A percentile compares a stretch with the other conserved stretches of the same genome.
Evolutionary conservation across 345 rosid species (phyloP).

Genomic region (Geranium rotundifolium): DNA sequence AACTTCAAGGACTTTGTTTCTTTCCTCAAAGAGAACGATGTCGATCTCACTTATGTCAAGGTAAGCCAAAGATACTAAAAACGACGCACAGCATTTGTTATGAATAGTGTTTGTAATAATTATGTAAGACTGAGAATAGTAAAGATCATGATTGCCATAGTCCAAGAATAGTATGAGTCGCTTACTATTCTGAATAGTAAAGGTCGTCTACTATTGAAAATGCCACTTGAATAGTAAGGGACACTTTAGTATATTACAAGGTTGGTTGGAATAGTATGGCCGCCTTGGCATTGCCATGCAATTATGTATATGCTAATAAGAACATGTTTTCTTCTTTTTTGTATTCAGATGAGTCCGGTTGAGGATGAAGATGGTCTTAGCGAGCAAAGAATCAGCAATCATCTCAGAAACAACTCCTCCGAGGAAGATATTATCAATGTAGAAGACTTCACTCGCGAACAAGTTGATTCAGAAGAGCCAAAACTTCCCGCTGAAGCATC

Average conservation of each 20-base stretch:
- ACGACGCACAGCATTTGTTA: background rate
- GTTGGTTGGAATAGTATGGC: too few relatives aligned
- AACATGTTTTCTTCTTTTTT: conserved; percentile 6
- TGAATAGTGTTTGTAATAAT: too few relatives aligned
- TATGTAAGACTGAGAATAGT: too few relatives aligned
- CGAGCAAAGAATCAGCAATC: conserved; percentile 23
- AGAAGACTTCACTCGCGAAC: conserved; percentile 6
- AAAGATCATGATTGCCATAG: too few relatives aligned
- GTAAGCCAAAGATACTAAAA: conserved; percentile 22
- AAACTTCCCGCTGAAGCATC: conserved; percentile 10
- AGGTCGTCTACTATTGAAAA: too few relatives aligned
- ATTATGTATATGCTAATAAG: background rate
- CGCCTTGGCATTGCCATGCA: too few relatives aligned
- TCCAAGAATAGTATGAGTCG: too few relatives aligned
- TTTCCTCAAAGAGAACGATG: conserved; percentile 60
- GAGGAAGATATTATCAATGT: conserved; percentile 20
- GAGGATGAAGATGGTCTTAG: conserved; percentile 31
- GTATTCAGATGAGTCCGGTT: conserved; percentile 52
- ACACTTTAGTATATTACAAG: too few relatives aligned
- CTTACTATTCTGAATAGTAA: too few relatives aligned
- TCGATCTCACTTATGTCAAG: conserved; percentile 65
- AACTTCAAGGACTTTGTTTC: conserved; percentile 68
- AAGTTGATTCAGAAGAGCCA: conserved; percentile 17
- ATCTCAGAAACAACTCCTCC: conserved; percentile 43
- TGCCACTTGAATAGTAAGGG: too few relatives aligned